These are phyloP conservation scores for Eutypella sp. DNA, from an alignment of 2,329 filamentous ascomycete species.

Conservation along the genomic window DNA sequence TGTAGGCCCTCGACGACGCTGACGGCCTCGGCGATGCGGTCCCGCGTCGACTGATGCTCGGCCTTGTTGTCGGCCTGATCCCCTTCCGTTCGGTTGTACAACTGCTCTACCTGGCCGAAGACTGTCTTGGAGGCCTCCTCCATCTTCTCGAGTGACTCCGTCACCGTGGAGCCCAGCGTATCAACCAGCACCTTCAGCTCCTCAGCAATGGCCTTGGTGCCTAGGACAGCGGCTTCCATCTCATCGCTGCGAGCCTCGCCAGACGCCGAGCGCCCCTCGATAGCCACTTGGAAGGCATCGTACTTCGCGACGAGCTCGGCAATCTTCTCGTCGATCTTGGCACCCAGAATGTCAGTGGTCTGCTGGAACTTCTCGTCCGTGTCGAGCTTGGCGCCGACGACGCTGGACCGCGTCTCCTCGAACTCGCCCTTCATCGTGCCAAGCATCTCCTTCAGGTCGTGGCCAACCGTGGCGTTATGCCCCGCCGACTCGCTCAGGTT, in stretches of 20 bases:
- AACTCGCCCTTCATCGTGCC: conserved; percentile 80
- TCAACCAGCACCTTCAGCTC: conserved; percentile 85
- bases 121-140: conserved; percentile 83
- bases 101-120: conserved; percentile 75
- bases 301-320: conserved; percentile 80
- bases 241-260: conserved; percentile 69
- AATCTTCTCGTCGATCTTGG: conserved; percentile 61
- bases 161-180: conserved; percentile 74
- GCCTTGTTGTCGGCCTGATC: conserved; percentile 66
- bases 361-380: conserved; percentile 70
- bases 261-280: conserved; percentile 69
- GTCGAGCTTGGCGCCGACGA: conserved; percentile 77
- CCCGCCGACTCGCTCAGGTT: conserved; percentile 58
- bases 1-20: conserved; percentile 71
- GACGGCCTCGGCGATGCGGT: conserved; percentile 72
- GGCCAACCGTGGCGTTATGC: conserved; percentile 51
- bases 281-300: conserved; percentile 71
- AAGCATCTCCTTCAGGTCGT: conserved; percentile 67
- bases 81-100: conserved; percentile 71
- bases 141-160: conserved; percentile 80
- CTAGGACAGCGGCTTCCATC: conserved; percentile 67
- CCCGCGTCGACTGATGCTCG: conserved; percentile 78
- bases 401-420: conserved; percentile 75
- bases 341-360: conserved; percentile 47
- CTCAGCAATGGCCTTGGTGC: conserved; percentile 75